Conservation (phyloP, 2,329 filamentous ascomycete genomes). For the Colletotrichum echinochloae region DNA sequence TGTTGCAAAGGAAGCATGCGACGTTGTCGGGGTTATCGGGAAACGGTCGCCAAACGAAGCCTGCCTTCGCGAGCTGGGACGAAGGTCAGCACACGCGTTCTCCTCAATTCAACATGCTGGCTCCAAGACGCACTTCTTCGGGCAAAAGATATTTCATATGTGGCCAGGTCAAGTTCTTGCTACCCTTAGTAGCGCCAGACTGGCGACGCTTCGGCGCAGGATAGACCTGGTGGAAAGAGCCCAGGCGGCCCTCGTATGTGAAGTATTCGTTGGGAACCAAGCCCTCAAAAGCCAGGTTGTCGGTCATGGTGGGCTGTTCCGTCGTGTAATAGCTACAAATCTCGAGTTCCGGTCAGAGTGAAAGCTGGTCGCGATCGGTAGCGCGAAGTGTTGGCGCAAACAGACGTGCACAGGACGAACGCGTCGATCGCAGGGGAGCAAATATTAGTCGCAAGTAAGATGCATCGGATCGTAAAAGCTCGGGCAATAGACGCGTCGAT, state of each 20-base stretch:
- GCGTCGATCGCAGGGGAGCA: slow-evolving; percentile 38
- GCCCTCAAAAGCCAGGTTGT: slow-evolving; percentile 41
- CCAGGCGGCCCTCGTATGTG: slow-evolving; percentile 81
- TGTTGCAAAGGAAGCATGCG: slow-evolving; percentile 87
- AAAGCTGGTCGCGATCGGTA: slow-evolving; percentile 13
- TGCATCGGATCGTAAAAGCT: slow-evolving; percentile 27
- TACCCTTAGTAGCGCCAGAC: slow-evolving; percentile 71
- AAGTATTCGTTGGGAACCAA: slow-evolving; percentile 58
- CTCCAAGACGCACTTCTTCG: slow-evolving; percentile 62
- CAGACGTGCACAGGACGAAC: slow-evolving; percentile 8
- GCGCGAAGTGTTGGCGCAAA: slow-evolving; percentile 21
- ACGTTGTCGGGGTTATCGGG: slow-evolving; percentile 86
- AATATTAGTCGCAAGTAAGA: slow-evolving; percentile 33
- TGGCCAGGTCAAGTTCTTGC: slow-evolving; percentile 79
- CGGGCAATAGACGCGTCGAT: slow-evolving; percentile 2
- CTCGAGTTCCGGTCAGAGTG: background rate
- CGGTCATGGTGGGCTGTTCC: slow-evolving; percentile 14
- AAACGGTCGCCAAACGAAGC: slow-evolving; percentile 88
- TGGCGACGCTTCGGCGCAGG: slow-evolving; percentile 75
- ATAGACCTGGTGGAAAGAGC: slow-evolving; percentile 79
- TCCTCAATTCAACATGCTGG: slow-evolving; percentile 3
- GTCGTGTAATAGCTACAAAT: background rate
- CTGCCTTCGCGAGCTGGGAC: slow-evolving; percentile 83
- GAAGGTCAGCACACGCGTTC: slow-evolving; percentile 30
- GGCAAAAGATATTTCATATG: slow-evolving; percentile 73